phyloP scores from a whole-genome alignment of 495 filamentous ascomycete species.

The Xylaria venustula region DNA sequence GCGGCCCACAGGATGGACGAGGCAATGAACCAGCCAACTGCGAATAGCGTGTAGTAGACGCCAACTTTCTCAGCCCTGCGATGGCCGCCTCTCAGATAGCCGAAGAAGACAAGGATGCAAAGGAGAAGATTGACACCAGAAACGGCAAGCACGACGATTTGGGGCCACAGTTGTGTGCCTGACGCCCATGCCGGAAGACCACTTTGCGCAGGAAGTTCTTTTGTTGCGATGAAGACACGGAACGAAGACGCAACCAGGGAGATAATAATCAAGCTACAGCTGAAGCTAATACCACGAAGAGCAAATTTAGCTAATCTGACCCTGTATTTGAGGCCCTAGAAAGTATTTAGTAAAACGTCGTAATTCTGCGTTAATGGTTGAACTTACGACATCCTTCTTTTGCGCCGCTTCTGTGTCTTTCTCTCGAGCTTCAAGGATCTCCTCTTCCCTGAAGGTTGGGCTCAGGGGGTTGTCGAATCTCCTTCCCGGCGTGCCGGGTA shows the following conservation, averaged over 20 bases:
- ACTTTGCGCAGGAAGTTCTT: slow-evolving; percentile 67
- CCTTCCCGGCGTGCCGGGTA: slow-evolving; percentile 74
- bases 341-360: slow-evolving; percentile 29
- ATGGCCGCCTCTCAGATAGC: slow-evolving; percentile 88
- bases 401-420: slow-evolving; percentile 76
- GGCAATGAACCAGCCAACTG: slow-evolving; percentile 90
- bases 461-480: slow-evolving; percentile 68
- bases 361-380: not conserved
- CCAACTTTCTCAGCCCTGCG: slow-evolving; percentile 84
- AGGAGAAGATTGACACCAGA: slow-evolving; percentile 76
- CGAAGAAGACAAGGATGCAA: slow-evolving; percentile 77
- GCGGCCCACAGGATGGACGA: slow-evolving; percentile 91
- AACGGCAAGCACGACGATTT: slow-evolving; percentile 75
- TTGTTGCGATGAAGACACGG: slow-evolving; percentile 84
- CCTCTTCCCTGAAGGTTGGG: slow-evolving; percentile 85
- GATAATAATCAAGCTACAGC: slow-evolving; percentile 92
- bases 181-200: slow-evolving; percentile 79
- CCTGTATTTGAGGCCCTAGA: slow-evolving; percentile 84
- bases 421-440: slow-evolving; percentile 78
- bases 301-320: slow-evolving; percentile 93
- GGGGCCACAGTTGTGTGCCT: slow-evolving; percentile 82
- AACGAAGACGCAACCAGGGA: slow-evolving; percentile 82
- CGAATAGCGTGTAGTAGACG: slow-evolving; percentile 90
- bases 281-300: slow-evolving; percentile 90
- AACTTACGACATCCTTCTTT: slow-evolving; percentile 77